Evolutionary conservation across 495 filamentous ascomycete species (phyloP), one percentile per base, ranked within the genome.

Genomic region (Penicillium atrosanguineum): DNA sequence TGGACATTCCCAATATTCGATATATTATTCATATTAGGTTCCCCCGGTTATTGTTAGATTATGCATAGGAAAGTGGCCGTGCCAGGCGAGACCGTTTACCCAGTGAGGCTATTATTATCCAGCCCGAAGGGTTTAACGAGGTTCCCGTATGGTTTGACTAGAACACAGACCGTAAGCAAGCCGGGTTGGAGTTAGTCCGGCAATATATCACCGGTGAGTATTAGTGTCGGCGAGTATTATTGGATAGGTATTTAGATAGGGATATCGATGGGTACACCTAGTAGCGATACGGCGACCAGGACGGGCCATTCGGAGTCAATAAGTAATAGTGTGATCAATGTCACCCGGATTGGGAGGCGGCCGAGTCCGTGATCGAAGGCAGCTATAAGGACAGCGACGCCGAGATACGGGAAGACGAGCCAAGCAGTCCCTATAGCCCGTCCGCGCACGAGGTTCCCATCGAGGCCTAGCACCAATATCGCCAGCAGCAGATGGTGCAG

Each of bases 61-160:
- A 66, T 37, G 48, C 28, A 18, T 52, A 69, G 57, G 61, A 69
- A 46, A 67, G 57, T 37, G 50, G 64, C 12, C 52, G 53, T 4
- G 57, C 61, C 11, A 45, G 64, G n/a, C 51, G 53, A 36, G 55
- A 67, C 45, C 41, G 53, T 14, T 14, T 41, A 11, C 16, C 31
- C 29, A 48, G 46, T 23, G 46, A 48, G 29, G 31, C 46, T 3
- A 18, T 48, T 3, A 37, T 48, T 8, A 48, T 48, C 31, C 12
- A 18, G 8, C 46, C 34, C 18, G 46, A 18, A 4, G 46, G 7
- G 46, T 23, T 48, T 2, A 28, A 23, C 9, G 11, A 16, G 20
- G 29, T 18, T 28, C 46, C 18, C 28, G 28, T 9, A 31, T 31
- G 11, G 28, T 31, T 31, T 31, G 46, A 20, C 12, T 38, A 48